Percentiles rank a stretch among this genome's conserved stretches.
These are phyloP conservation scores for Coniochaeta sp. DNA, from an alignment of 2,329 filamentous ascomycete genomes.

Conservation along the genomic window DNA sequence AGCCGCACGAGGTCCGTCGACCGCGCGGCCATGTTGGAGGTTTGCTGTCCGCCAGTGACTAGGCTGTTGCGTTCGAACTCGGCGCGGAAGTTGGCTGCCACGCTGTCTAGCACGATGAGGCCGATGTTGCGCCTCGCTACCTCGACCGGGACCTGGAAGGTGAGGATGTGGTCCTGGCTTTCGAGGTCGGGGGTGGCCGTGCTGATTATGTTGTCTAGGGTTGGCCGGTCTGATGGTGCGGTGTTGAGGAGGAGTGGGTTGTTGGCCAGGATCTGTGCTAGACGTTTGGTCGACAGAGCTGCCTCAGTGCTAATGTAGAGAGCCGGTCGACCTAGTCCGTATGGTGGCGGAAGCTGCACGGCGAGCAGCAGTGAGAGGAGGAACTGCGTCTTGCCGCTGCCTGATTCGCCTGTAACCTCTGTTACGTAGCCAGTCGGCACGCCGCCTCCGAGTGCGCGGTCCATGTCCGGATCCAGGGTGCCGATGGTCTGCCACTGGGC, in stretches of 20 bases:
- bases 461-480: constrained; percentile 68
- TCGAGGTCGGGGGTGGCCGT: constrained; percentile 85
- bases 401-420: constrained; percentile 88
- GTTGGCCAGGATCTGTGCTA: constrained; percentile 66
- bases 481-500: constrained; percentile 56
- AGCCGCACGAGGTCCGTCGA: constrained; percentile 70
- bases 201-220: constrained; percentile 69
- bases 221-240: constrained; percentile 34
- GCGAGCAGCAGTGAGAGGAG: constrained; percentile 78
- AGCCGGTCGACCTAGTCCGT: constrained; percentile 63
- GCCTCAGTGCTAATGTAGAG: constrained; percentile 95
- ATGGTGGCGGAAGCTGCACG: constrained; percentile 69
- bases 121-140: constrained; percentile 70
- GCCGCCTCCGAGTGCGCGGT: constrained; percentile 65
- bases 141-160: constrained; percentile 84
- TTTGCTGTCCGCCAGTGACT: constrained; percentile 27
- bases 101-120: constrained; percentile 79
- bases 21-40: constrained; percentile 61
- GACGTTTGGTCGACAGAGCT: constrained; percentile 70
- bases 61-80: constrained; percentile 63
- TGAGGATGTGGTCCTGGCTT: constrained; percentile 89
- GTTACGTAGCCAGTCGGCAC: constrained; percentile 78
- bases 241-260: constrained; percentile 50
- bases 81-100: constrained; percentile 91
- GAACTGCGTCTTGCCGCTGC: constrained; percentile 91